Base-by-base conservation (phyloP, 495 filamentous ascomycete genomes). In the Lophiostoma macrostomum region DNA sequence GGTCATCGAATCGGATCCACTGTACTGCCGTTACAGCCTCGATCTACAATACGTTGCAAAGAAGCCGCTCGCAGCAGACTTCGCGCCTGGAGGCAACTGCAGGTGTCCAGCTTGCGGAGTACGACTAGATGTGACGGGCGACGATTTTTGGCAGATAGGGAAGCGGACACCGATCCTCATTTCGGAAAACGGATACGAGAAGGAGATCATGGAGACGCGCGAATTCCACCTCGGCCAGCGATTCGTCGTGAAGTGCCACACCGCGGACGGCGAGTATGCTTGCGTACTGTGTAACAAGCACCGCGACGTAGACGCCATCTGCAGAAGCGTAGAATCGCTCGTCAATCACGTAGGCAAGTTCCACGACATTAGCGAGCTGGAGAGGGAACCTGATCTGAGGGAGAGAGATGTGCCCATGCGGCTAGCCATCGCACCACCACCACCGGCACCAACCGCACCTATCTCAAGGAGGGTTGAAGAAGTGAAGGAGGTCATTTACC, bases 211-310 rank as follows among this genome's bases (percentile, higher is more conserved):
- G 23, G 56, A 53, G 32, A 63, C 53, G 23, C 24, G 57, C 16
- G 49, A 61, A 35, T 63, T 60, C 38, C 47, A 50, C 20, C 47
- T 69, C 16, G 53, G 42, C 14, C 54, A 61, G 22, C 43, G 66
- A 3, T 62, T 69, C 34, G 53, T 69, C 16, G 39, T 69, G 48
- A 69, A 69, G 32, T 65, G 53, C 37, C 66, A 69, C 37, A 64
- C 63, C 1, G 44, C 41, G 5, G 37, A 61, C 19, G 66, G 64
- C 11, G 52, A 64, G 31, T 69, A 54, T 46, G 66, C 62, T 2
- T 69, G 66, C 36, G 52, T 69, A 25, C 46, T 69, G 7, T 69
- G 66, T 38, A 55, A 44, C 25, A 7, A 38, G 43, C 23, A 57
- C n/a, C 34, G 63, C 2, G 62, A 64, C n/a, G 41, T 58, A 11